These are phyloP conservation scores for Fragilariopsis cylindrus DNA, from an alignment of 108 stramenopile genomes.

Conservation along the genomic window DNA sequence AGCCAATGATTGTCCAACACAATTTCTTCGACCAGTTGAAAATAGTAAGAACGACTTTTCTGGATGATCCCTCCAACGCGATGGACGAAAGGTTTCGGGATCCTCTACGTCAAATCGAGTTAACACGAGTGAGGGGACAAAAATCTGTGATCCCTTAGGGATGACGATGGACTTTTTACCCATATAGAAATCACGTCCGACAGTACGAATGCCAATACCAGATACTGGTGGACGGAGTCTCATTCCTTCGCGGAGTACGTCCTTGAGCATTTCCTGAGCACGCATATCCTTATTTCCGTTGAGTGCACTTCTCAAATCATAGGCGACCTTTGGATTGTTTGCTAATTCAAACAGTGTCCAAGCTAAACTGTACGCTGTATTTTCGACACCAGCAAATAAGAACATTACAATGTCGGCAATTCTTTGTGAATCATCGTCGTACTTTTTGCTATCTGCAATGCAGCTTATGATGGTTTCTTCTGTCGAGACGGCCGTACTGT, in stretches of 20 bases:
- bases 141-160: slow-evolving; percentile 42
- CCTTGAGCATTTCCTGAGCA: slow-evolving; percentile 41
- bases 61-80: slow-evolving; percentile 43
- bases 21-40: slow-evolving; percentile 44
- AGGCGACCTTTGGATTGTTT: slow-evolving; percentile 29
- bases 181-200: slow-evolving; percentile 34
- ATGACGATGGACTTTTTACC: slow-evolving; percentile 35
- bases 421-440: slow-evolving; percentile 36
- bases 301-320: slow-evolving; percentile 35
- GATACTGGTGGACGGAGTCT: slow-evolving; percentile 33
- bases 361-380: slow-evolving; percentile 45
- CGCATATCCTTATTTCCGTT: slow-evolving; percentile 16
- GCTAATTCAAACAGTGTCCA: slow-evolving; percentile 49
- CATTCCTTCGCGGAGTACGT: slow-evolving; percentile 44
- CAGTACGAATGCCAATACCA: slow-evolving; percentile 26
- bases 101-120: slow-evolving; percentile 41
- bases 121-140: slow-evolving; percentile 30
- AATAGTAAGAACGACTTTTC: slow-evolving; percentile 43
- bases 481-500: slow-evolving; percentile 6
- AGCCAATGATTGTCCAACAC: slow-evolving; percentile 49
- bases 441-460: slow-evolving; percentile 39
- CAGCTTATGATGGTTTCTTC: slow-evolving; percentile 38
- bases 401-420: slow-evolving; percentile 48
- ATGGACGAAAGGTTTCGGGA: slow-evolving; percentile 46
- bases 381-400: slow-evolving; percentile 50